These are phyloP conservation scores for Silene uniflora DNA, from an alignment of 148 eudicot species.

Conservation along the genomic window DNA sequence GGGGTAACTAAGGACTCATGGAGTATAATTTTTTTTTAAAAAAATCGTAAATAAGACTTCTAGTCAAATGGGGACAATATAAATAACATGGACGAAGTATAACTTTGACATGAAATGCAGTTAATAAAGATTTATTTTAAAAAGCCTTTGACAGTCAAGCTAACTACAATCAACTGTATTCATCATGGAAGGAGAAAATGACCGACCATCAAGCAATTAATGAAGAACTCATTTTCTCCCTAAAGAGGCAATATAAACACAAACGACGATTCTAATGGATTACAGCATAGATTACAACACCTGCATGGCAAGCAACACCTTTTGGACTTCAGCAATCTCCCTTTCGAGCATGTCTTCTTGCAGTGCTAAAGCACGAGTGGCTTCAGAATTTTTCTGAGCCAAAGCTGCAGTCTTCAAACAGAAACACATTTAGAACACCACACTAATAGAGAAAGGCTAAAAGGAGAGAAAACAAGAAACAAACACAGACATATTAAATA, in stretches of 20 bases:
- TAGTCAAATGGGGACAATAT: too few species aligned
- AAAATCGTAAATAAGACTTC: too few species aligned
- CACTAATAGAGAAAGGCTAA: background rate
- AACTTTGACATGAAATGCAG: background rate
- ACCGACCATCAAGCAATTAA: background rate
- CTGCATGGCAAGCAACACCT: conserved; percentile 96
- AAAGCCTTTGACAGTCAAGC: background rate
- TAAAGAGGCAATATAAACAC: background rate
- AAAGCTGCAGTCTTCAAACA: conserved; percentile 75
- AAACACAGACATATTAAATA: background rate
- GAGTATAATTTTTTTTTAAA: too few species aligned
- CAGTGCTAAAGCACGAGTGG: conserved; percentile 71
- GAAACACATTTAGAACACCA: conserved; percentile 12
- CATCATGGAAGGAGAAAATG: background rate
- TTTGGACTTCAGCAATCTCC: conserved; percentile 91
- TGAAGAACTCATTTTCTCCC: background rate
- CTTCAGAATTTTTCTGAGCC: conserved; percentile 93
- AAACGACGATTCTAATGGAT: background rate
- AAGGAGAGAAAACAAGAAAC: background rate
- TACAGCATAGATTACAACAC: conserved; percentile 18
- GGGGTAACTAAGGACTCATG: too few species aligned
- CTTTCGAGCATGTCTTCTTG: conserved; percentile 74
- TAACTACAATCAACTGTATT: background rate
- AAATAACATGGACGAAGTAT: background rate
- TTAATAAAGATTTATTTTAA: background rate